Conservation (phyloP, 495 filamentous ascomycete species). For the Massariosphaeria phaeospora region DNA sequence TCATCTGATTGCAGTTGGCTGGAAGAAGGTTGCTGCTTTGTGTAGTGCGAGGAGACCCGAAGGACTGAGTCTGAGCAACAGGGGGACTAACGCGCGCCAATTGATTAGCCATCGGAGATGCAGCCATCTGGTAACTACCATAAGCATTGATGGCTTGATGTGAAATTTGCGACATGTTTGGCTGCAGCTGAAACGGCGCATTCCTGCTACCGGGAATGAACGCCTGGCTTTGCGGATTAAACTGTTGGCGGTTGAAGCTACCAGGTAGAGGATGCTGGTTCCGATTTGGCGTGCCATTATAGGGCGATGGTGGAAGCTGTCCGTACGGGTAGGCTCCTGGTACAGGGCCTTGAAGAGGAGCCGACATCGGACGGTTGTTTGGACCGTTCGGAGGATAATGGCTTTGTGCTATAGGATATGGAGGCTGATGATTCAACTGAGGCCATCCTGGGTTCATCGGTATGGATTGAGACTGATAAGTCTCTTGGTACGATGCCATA, state of each 20-base stretch:
- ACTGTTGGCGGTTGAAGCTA: conserved; percentile 74
- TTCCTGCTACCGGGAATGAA: conserved; percentile 61
- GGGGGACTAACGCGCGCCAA: conserved; percentile 23
- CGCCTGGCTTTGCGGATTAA: conserved; percentile 88
- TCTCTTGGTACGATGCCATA: conserved; percentile 24
- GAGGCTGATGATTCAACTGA: conserved; percentile 28
- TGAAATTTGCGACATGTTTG: conserved; percentile 12
- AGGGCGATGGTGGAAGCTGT: conserved; percentile 65
- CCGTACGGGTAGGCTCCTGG: conserved; percentile 66
- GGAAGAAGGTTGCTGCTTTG: conserved; percentile 23
- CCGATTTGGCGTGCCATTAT: conserved; percentile 57
- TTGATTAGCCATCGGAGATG: conserved; percentile 17
- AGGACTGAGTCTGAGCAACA: conserved; percentile 6
- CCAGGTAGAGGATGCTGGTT: conserved; percentile 72
- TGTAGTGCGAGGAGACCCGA: conserved; percentile 18
- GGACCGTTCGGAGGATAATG: conserved; percentile 36
- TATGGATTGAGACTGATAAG: conserved; percentile 31
- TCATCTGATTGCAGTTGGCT: conserved; percentile 14
- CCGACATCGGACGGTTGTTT: conserved; percentile 39
- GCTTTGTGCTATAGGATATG: conserved; percentile 22
- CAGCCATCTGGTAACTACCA: conserved; percentile 17
- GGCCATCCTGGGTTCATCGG: conserved; percentile 30
- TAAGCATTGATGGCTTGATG: conserved; percentile 23
- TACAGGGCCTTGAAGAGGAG: conserved; percentile 39
- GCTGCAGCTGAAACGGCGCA: conserved; percentile 30